phyloP scores from a whole-genome alignment of 1,284 basidiomycete genomes.

The Tylopilus sp. region DNA sequence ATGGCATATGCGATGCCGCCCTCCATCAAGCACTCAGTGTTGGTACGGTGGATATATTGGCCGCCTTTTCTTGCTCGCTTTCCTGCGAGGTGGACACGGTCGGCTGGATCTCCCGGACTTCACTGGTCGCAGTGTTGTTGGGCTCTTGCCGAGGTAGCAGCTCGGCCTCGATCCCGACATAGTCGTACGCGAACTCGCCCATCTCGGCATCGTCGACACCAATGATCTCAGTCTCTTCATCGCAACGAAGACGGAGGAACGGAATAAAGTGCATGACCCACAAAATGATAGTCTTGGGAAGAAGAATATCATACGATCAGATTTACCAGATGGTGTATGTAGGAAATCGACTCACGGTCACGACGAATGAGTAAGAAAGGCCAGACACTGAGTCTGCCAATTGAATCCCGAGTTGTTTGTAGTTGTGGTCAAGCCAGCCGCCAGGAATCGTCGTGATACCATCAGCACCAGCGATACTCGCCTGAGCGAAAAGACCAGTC shows the following conservation, averaged over 20 bases:
- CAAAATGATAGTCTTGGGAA: constrained; percentile 68
- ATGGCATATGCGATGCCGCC: too few relatives aligned
- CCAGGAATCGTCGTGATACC: constrained; percentile 69
- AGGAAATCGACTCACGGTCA: constrained; percentile 55
- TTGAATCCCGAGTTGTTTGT: constrained; percentile 82
- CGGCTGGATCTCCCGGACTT: constrained; percentile 26
- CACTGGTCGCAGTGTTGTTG: constrained; percentile 15
- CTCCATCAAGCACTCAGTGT: not conserved
- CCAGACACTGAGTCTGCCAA: constrained; percentile 76
- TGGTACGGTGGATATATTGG: constrained; percentile 7
- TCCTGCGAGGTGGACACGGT: constrained; percentile 23
- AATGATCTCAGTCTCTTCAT: constrained; percentile 84
- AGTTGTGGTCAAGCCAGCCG: constrained; percentile 90
- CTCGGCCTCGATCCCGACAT: constrained; percentile 70
- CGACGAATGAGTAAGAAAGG: constrained; percentile 72
- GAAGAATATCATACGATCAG: not conserved
- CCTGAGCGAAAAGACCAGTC: constrained; percentile 86
- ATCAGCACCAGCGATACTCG: constrained; percentile 80
- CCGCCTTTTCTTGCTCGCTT: constrained; percentile 29
- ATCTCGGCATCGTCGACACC: constrained; percentile 93
- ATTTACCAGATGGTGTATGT: not conserved
- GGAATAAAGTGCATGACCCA: constrained; percentile 95
- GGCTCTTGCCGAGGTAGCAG: constrained; percentile 29
- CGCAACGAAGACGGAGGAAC: constrained; percentile 70
- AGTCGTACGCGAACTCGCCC: constrained; percentile 93